A percentile compares a stretch with the other conserved stretches of the same genome.
Conservation (phyloP, 108 stramenopile species). For the Stephanodiscus minutulus region DNA sequence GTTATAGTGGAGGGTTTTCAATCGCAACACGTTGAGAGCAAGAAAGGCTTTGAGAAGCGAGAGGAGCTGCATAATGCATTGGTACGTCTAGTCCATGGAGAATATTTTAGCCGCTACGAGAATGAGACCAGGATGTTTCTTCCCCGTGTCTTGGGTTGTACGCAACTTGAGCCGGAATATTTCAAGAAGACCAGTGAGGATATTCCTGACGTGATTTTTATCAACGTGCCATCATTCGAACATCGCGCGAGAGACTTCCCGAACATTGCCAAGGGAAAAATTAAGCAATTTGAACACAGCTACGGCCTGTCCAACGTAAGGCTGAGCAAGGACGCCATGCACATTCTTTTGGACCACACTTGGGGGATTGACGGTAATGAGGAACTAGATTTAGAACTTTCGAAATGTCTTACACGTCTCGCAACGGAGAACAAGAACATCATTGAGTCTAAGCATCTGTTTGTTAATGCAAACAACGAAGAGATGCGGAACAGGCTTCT, state of each 20-base stretch:
- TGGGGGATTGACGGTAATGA: slow-evolving; percentile 37
- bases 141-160: slow-evolving; percentile 39
- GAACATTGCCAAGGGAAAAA: slow-evolving; percentile 32
- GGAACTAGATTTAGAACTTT: slow-evolving; percentile 39
- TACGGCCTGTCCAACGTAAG: slow-evolving; percentile 23
- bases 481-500: slow-evolving; percentile 35
- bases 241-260: slow-evolving; percentile 21
- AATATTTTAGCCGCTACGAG: slow-evolving; percentile 30
- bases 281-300: slow-evolving; percentile 14
- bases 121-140: slow-evolving; percentile 27
- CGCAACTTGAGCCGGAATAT: slow-evolving; percentile 20
- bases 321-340: slow-evolving; percentile 31
- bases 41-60: slow-evolving; percentile 24
- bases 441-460: slow-evolving; percentile 32
- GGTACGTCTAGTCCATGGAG: slow-evolving; percentile 8
- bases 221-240: slow-evolving; percentile 45
- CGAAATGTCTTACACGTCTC: slow-evolving; percentile 16
- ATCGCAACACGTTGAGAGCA: slow-evolving; percentile 36
- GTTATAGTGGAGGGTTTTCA: slow-evolving; percentile 44
- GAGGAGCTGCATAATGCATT: slow-evolving; percentile 25
- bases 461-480: slow-evolving; percentile 39
- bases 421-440: slow-evolving; percentile 18
- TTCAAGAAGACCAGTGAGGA: slow-evolving; percentile 7
- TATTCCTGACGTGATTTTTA: slow-evolving; percentile 20
- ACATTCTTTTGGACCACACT: slow-evolving; percentile 36